Conservation (phyloP, 2,329 filamentous ascomycete species). For the Phyllosticta citrichinensis region DNA sequence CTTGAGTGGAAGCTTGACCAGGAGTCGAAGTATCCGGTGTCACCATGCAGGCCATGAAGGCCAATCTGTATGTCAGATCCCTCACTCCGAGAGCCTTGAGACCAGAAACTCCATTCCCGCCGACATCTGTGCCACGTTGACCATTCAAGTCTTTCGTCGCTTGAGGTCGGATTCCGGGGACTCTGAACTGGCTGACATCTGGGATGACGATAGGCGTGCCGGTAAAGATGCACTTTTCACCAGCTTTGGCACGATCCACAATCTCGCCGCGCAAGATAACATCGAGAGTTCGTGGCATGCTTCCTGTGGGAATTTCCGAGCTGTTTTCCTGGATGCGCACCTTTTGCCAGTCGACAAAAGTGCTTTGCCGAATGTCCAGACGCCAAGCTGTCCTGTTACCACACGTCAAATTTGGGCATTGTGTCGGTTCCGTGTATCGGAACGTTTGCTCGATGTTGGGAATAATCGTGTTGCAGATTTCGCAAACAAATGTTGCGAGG, state of each 20-base stretch:
- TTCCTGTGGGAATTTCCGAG: constrained; percentile 93
- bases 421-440: constrained; percentile 90
- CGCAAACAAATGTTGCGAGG: constrained; percentile 83
- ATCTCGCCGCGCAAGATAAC: constrained; percentile 94
- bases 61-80: constrained; percentile 87
- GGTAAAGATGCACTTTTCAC: constrained; percentile 97
- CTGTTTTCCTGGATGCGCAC: constrained; percentile 97
- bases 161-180: constrained; percentile 75
- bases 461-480: constrained; percentile 73
- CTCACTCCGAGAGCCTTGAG: constrained; percentile 88
- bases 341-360: constrained; percentile 98
- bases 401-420: constrained; percentile 83
- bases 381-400: constrained; percentile 89
- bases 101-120: constrained; percentile 75
- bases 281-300: constrained; percentile 97
- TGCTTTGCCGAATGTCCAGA: constrained; percentile 92
- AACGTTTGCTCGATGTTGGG: constrained; percentile 96
- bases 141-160: constrained; percentile 75
- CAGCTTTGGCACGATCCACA: constrained; percentile 92
- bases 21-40: constrained; percentile 76
- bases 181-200: constrained; percentile 86
- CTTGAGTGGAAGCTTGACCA: constrained; percentile 61
- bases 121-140: constrained; percentile 66
- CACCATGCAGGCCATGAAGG: constrained; percentile 96
- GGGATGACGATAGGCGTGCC: constrained; percentile 93